A percentile compares a stretch with the other conserved stretches of the same genome.
Evolutionary conservation across 352 stramenopile genomes (phyloP).

Genomic region (Pythium pyrilobum): DNA sequence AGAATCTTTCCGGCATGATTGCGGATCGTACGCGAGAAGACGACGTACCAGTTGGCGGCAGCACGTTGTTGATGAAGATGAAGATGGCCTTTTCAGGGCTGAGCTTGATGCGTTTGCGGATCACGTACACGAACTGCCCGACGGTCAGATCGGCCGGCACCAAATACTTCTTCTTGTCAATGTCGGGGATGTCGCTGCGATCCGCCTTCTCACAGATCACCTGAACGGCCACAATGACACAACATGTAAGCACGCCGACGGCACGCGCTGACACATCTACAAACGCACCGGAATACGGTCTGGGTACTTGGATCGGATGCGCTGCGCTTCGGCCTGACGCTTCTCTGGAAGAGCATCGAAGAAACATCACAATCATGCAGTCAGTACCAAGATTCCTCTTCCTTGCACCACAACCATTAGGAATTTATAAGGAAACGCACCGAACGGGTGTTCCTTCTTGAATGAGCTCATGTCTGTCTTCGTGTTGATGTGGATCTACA

Average conservation of each 20-base stretch:
- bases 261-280: not conserved
- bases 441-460: constrained; percentile 89
- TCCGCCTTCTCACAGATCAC: constrained; percentile 94
- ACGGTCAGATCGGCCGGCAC: constrained; percentile 96
- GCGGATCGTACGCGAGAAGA: not conserved
- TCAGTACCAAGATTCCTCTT: not conserved
- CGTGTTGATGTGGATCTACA: constrained; percentile 8
- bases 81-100: constrained; percentile 97
- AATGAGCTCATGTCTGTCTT: constrained; percentile 76
- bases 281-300: constrained; percentile 93
- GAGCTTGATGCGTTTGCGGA: constrained; percentile 99
- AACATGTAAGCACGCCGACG: too few species aligned
- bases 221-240: constrained; percentile 23
- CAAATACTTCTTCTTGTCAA: constrained; percentile 99
- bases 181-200: constrained; percentile 97
- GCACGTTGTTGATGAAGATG: constrained; percentile 99
- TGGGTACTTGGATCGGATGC: constrained; percentile 98
- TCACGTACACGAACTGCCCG: constrained; percentile 99
- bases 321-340: constrained; percentile 95
- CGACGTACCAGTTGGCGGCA: constrained; percentile 90
- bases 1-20: not conserved
- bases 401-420: not conserved
- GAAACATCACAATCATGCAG: not conserved
- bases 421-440: constrained; percentile 27
- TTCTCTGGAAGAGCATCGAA: constrained; percentile 76